Evolutionary conservation across 805 yeast genomes (phyloP).

Genomic region (Saccharomycopsis microspora): DNA sequence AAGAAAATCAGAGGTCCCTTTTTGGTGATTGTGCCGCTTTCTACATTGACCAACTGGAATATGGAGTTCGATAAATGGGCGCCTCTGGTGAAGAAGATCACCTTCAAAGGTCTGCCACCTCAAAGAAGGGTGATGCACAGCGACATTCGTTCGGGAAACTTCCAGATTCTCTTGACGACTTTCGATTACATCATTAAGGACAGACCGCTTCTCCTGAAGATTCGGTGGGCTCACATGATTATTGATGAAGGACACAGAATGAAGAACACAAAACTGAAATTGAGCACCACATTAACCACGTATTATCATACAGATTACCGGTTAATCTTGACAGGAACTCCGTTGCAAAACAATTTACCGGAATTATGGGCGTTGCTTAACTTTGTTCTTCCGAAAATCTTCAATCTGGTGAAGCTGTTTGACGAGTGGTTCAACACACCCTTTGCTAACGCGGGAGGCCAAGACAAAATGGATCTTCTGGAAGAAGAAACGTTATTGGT

Average conservation of each 20-base stretch:
- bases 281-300: slow-evolving; percentile 58
- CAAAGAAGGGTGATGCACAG: slow-evolving; percentile 57
- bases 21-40: slow-evolving; percentile 71
- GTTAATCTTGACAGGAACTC: slow-evolving; percentile 80
- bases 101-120: slow-evolving; percentile 69
- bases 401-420: slow-evolving; percentile 76
- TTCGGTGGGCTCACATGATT: slow-evolving; percentile 77
- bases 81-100: slow-evolving; percentile 58
- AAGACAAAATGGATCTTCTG: slow-evolving; percentile 67
- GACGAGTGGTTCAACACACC: slow-evolving; percentile 90
- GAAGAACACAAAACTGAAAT: slow-evolving; percentile 69
- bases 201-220: slow-evolving; percentile 54
- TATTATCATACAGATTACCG: slow-evolving; percentile 68
- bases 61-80: slow-evolving; percentile 85
- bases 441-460: slow-evolving; percentile 74
- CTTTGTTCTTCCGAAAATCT: slow-evolving; percentile 73
- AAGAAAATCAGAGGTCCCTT: slow-evolving; percentile 61
- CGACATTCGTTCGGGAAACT: slow-evolving; percentile 55
- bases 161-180: slow-evolving; percentile 69
- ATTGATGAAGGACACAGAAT: slow-evolving; percentile 88
- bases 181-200: slow-evolving; percentile 76
- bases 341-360: slow-evolving; percentile 74
- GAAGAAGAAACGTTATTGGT: slow-evolving; percentile 81
- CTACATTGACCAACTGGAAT: slow-evolving; percentile 81
- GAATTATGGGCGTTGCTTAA: slow-evolving; percentile 79